Conservation (phyloP, 2,329 filamentous ascomycete genomes). For the Bipolaris oryzae region DNA sequence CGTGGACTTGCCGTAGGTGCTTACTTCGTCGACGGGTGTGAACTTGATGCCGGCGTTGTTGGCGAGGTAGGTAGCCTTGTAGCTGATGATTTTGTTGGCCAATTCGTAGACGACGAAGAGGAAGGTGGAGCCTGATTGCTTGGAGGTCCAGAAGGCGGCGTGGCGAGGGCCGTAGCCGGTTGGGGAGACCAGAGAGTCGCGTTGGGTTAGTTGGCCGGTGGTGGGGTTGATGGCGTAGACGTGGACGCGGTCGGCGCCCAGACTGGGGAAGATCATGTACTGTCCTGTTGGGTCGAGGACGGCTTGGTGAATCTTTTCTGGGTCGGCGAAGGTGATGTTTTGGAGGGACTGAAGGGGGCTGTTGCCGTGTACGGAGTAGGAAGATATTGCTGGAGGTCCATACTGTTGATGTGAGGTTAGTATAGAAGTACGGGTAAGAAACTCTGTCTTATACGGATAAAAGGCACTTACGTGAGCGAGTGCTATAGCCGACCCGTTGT, state of each 20-base stretch:
- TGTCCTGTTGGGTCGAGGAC: slow-evolving; percentile 67
- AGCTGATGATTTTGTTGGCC: slow-evolving; percentile 62
- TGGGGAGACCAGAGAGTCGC: slow-evolving; percentile 54
- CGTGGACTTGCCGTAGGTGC: slow-evolving; percentile 40
- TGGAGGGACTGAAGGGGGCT: slow-evolving; percentile 39
- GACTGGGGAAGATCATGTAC: slow-evolving; percentile 69
- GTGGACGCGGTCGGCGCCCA: slow-evolving; percentile 68
- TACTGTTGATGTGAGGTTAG: slow-evolving; percentile 39
- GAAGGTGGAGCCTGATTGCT: slow-evolving; percentile 41
- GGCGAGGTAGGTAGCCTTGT: slow-evolving; percentile 59
- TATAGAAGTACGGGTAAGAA: background rate
- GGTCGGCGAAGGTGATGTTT: slow-evolving; percentile 49
- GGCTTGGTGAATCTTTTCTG: slow-evolving; percentile 66
- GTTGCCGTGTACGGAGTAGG: slow-evolving; percentile 30
- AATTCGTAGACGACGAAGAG: slow-evolving; percentile 69
- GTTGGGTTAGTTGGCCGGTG: slow-evolving; percentile 52
- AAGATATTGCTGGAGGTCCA: slow-evolving; percentile 46
- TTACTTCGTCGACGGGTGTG: slow-evolving; percentile 56
- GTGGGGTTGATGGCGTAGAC: slow-evolving; percentile 60
- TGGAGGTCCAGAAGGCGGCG: slow-evolving; percentile 59
- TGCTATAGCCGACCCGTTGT: slow-evolving; percentile 48
- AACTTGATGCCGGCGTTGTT: slow-evolving; percentile 51
- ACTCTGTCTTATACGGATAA: too few relatives aligned
- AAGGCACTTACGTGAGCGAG: slow-evolving; percentile 29
- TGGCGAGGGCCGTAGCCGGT: slow-evolving; percentile 70